Conservation (phyloP, 2,329 filamentous ascomycete genomes). For the Diplodia scrobiculata region DNA sequence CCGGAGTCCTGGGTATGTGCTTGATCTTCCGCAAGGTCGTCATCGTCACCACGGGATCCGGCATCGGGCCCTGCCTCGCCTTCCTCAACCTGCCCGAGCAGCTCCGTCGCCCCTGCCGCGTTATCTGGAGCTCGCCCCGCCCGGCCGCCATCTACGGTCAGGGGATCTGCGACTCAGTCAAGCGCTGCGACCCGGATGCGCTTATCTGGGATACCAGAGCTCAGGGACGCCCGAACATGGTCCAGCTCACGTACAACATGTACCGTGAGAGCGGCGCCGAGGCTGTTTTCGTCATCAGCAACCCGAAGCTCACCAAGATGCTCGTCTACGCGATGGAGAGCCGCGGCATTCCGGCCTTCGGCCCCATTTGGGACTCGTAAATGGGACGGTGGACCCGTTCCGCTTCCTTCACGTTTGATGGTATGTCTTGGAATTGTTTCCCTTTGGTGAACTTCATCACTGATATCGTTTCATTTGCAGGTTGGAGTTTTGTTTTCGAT, state of each 20-base stretch:
- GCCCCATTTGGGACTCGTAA: slow-evolving; percentile 72
- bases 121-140: slow-evolving; percentile 69
- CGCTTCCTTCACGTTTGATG: neutral
- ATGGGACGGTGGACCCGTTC: neutral
- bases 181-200: slow-evolving; percentile 61
- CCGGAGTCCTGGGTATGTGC: slow-evolving; percentile 40
- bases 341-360: slow-evolving; percentile 67
- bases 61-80: slow-evolving; percentile 45
- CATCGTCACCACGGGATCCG: slow-evolving; percentile 42
- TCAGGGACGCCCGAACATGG: slow-evolving; percentile 63
- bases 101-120: slow-evolving; percentile 51
- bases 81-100: slow-evolving; percentile 56
- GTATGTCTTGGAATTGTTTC: neutral
- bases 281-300: slow-evolving; percentile 73
- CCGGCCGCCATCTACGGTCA: slow-evolving; percentile 66
- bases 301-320: slow-evolving; percentile 66
- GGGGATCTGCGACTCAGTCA: slow-evolving; percentile 59
- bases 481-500: neutral
- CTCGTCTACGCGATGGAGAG: slow-evolving; percentile 70
- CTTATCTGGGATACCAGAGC: slow-evolving; percentile 67
- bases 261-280: slow-evolving; percentile 56
- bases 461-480: neutral
- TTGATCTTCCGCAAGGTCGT: slow-evolving; percentile 39
- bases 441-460: neutral
- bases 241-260: slow-evolving; percentile 58